Base-by-base conservation (phyloP, 257 asterid species). In the Fraxinus quadrangulata region DNA sequence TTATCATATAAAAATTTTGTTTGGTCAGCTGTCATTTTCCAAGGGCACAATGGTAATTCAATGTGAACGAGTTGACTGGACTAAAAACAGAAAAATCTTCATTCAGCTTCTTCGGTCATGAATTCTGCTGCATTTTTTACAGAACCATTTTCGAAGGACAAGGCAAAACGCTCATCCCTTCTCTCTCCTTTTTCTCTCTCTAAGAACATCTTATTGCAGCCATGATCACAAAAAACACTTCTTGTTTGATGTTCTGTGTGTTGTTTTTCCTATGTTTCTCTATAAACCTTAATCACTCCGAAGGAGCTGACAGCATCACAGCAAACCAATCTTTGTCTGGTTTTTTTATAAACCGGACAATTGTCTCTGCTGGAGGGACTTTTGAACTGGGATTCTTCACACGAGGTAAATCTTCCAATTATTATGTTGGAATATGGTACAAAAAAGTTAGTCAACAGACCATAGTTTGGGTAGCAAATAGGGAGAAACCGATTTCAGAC, bases 241-340 rank as follows among this genome's bases (percentile, higher is more conserved):
- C 19, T 65, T 33, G 24, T 51, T 31, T 51, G 16, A 16, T 30
- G 56, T 13, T 19, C 65, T 59, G 23, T 61, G 47, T 26, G 17
- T 23, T 83, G 39, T 6, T 83, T 31, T 66, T 54, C 34, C 67
- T 84, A 2, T 76, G 47, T 65, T 74, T 78, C 19, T 71, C 36
- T 67, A 68, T 75, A 10, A 21, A 79, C 21, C 31, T 71, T 74
- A 40, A 74, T 76, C 31, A 75, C 74, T 47, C 78, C 42, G 14
- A 54, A 56, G 87, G 81, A 74, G 87, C 84, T 61, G 88, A 87
- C 77, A 71, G 83, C 78, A 84, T 87, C n/a, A 78, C 81, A 28
- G 79, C 70, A 49, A 69, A 80, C 63, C 87, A 84, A 72, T 28
- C 85, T 28, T 85, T 86, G 34, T 82, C 88, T 40, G 90, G 87